Evolutionary conservation across 108 stramenopile genomes (phyloP), one percentile per base, ranked within the genome.

Genomic region (Chaetoceros muelleri): DNA sequence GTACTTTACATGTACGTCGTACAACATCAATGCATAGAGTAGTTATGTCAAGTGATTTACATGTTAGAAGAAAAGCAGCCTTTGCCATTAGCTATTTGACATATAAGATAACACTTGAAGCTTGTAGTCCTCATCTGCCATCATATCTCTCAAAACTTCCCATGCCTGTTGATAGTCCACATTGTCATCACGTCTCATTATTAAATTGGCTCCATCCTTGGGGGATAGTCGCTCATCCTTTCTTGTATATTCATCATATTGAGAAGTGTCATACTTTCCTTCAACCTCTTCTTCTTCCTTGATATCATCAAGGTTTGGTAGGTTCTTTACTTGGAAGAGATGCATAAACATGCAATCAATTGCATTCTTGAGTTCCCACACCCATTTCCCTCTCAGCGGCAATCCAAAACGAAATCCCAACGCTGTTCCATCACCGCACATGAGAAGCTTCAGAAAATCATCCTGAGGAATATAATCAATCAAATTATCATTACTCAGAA

Each of bases 371-470:
- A 93, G 48, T 3, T 85, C 47, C 60, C 84, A 84, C 7, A 93
- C 92, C 92, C 92, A 93, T 52, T 82, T 84, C 20, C 92, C 92
- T 52, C 80, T 74, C 26, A 91, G 57, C 2, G 85, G 75, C 30
- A 87, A 64, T 2, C 92, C 92, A 67, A 90, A 93, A 13, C 92
- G 79, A 67, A 93, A 90, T 3, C 92, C 92, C 19, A 93, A 28
- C 0, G 92, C 92, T 21, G 71, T 83, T n/a, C 82, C 84, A 67
- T 89, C 87, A 17, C 87, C 92, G 53, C 82, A 85, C 48, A 80
- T 82, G 44, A 93, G 48, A 8, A 93, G 63, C 52, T 87, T 90
- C 29, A 89, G 69, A 60, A 90, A 93, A 53, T 93, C 92, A 44
- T 76, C 73, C 70, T 93, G 90, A 17, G 90, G 90, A 30, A 60